Base-by-base conservation (phyloP, 176 grass and related monocot species). In the Eleusine coracana region DNA sequence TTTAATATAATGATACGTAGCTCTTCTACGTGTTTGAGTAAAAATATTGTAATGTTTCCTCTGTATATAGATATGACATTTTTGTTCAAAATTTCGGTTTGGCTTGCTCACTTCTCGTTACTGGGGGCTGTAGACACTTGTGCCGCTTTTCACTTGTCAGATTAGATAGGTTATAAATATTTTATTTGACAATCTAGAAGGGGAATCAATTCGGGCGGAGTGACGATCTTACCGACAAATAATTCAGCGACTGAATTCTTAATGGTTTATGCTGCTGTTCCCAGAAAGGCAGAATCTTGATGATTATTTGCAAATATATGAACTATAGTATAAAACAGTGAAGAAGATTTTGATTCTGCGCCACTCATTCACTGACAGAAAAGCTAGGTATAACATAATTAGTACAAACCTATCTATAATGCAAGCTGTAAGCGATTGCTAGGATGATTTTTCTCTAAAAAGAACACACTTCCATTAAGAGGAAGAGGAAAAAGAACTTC, bases 131-230 rank as follows among this genome's bases (percentile, higher is more conserved):
- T 46, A 44, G 5, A 3, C 6, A 10, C 16, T 3, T 3, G 4
- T 16, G 14, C 34, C 45, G 11, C 44, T 46, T 46, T 46, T 11
- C 44, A 36, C 56, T 63, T 71, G 65, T 77, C 40, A 51, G 55
- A 52, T 7, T 38, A 62, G n/a, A 20, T 77, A 29, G 16, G 21
- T 20, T n/a, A 21, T 20, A 6, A 18, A 46, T 79, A 67, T 49
- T 84, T 69, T 68, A 70, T 75, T 80, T 31, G 44, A 66, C 62
- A 73, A 51, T 76, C 64, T 81, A 81, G 62, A 89, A 76, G 39
- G 44, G 64, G 64, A 71, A 81, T 85, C 52, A 75, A 70, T 76
- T 36, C 20, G 20, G 8, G 3, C 7, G 4, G 21, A 7, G 61
- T 10, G 70, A 29, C 18, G 44, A 41, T 34, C 44, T 85, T 81